These are phyloP conservation scores for Cryptosporidium baileyi DNA, from an alignment of 169 alveolate species.

Conservation along the genomic window DNA sequence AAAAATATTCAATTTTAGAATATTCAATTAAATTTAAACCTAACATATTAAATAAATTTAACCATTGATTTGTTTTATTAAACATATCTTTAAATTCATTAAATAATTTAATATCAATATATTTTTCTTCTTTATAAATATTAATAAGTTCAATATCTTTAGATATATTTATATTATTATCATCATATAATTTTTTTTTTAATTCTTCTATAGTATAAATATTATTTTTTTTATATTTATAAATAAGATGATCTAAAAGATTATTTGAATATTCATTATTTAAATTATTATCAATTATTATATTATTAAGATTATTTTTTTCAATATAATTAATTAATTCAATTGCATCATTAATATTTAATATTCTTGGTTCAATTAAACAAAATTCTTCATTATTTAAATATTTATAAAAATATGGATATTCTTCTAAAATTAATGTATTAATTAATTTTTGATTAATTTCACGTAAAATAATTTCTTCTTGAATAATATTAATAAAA, in stretches of 20 bases:
- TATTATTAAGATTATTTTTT: background rate
- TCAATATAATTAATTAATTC: conserved; percentile 27
- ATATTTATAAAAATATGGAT: background rate
- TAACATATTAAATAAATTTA: background rate
- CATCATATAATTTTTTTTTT: background rate
- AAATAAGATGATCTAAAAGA: background rate
- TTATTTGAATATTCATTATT: background rate
- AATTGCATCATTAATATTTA: conserved; percentile 1
- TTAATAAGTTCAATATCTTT: background rate
- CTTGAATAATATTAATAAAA: conserved; percentile 27
- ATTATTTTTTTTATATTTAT: background rate
- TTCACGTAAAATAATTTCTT: conserved; percentile 49
- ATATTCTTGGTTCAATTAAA: background rate
- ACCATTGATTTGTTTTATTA: conserved; percentile 12
- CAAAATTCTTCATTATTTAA: background rate
- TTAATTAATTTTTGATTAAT: conserved; percentile 33
- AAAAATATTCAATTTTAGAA: conserved; percentile 1
- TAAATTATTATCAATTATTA: background rate
- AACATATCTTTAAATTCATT: conserved; percentile 7
- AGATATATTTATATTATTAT: background rate
- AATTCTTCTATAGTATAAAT: conserved; percentile 21
- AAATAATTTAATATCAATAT: conserved; percentile 21
- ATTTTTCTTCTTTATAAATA: background rate
- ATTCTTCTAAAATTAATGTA: conserved; percentile 8
- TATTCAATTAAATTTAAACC: background rate